Conservation (phyloP, 108 stramenopile species). For the Nannochloropsis oceanica region DNA sequence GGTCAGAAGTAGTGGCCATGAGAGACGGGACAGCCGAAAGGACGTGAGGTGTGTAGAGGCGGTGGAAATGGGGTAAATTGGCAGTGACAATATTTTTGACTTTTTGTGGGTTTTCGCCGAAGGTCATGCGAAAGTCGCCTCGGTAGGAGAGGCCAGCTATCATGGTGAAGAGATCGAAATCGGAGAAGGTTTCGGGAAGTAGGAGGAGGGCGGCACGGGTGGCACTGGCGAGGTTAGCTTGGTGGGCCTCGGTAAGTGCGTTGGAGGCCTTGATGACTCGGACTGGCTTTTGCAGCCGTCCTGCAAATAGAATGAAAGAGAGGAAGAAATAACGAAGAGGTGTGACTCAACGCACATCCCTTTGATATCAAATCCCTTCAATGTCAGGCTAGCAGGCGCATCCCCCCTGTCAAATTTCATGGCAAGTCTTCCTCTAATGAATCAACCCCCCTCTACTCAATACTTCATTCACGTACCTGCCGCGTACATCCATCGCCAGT, state of each 20-base stretch:
- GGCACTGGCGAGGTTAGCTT: conserved; percentile 13
- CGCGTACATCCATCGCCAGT: conserved; percentile 36
- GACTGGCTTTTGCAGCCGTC: conserved; percentile 39
- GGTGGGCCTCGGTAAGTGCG: neutral
- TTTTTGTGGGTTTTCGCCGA: conserved; percentile 40
- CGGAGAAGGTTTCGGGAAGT: conserved; percentile 31
- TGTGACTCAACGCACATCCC: neutral
- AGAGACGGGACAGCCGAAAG: neutral
- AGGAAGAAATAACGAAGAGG: neutral
- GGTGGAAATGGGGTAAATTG: conserved; percentile 19
- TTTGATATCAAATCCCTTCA: neutral
- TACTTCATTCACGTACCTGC: conserved; percentile 11
- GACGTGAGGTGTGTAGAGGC: conserved; percentile 17
- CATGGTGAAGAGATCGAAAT: conserved; percentile 25
- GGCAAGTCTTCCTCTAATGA: no score
- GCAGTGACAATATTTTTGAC: conserved; percentile 34
- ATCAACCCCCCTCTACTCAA: no score
- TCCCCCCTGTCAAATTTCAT: no score
- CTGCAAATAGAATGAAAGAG: neutral
- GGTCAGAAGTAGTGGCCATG: neutral
- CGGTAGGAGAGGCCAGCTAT: conserved; percentile 38
- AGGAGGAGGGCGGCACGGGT: conserved; percentile 20
- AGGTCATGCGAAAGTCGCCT: conserved; percentile 37
- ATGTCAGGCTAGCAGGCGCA: neutral
- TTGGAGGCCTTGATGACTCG: conserved; percentile 12